Evolutionary conservation across 2,329 filamentous ascomycete genomes (phyloP), one percentile per base, ranked within the genome.

Genomic region (Diplodia corticola): DNA sequence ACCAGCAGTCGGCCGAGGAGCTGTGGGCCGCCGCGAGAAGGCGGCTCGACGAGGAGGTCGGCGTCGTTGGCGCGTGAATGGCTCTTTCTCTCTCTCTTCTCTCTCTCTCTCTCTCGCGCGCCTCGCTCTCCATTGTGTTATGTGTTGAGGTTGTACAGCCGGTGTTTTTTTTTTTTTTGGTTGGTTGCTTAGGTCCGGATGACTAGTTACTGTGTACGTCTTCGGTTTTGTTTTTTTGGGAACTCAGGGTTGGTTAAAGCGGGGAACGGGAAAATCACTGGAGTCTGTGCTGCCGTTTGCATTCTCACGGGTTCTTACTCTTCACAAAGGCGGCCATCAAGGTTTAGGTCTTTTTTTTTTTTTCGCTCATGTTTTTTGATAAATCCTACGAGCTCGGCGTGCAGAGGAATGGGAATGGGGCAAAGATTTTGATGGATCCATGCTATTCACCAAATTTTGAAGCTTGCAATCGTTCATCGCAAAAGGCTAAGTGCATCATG

Each of bases 1-100:
- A 28, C 3, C 46, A 63, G 4, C 60, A 63, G 26, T 24, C 37
- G 7, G 37, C 55, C 37, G 55, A 60, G 37, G 55, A 60, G 15
- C 24, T 28, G 37, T 60, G 55, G 55, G 55, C 57, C 28, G 44
- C 49, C 22, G 48, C 46, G 30, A 40, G 49, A 24, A 40, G 48
- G 48, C 24, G 60, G 33, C 48, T 63, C 15, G 49, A 63, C 33
- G 46, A 53, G 48, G 63, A 64, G 35, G 63, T 24, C 22, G 63
- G 33, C 37, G 48, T 64, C 17, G 48, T 64, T 33, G 15, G 35
- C 2, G 63, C 51, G 13, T 64, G 46, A 33, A 33, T 22, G 17
- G 12, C 57, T 50, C n/a, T 22, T 1, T 44, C 13, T n/a, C n/a
- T n/a, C n/a, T n/a, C n/a, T n/a, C n/a, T n/a, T n/a, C n/a, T n/a